A percentile compares a stretch with the other conserved stretches of the same genome.
Evolutionary conservation across 1,139 yeast genomes (phyloP).

Genomic region (Yamadazyma membranifaciens): DNA sequence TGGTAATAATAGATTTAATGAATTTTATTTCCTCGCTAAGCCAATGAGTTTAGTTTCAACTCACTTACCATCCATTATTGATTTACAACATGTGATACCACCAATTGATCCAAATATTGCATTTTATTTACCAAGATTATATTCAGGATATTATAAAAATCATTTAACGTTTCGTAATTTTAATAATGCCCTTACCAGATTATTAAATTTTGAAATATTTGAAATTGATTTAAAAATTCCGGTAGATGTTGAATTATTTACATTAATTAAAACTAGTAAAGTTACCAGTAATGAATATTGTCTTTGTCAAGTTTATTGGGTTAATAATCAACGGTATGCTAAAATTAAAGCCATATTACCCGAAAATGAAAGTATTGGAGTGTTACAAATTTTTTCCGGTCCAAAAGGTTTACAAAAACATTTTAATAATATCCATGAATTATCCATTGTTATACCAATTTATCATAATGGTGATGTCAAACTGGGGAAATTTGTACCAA

Average conservation of each 20-base stretch:
- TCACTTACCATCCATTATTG: slow-evolving; percentile 77
- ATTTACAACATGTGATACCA: slow-evolving; percentile 83
- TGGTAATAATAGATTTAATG: slow-evolving; percentile 29
- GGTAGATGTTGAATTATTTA: slow-evolving; percentile 60
- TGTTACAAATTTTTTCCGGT: slow-evolving; percentile 74
- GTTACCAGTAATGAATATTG: slow-evolving; percentile 54
- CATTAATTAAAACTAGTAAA: slow-evolving; percentile 53
- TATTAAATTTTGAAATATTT: slow-evolving; percentile 72
- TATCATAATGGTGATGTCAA: slow-evolving; percentile 68
- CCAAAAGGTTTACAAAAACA: slow-evolving; percentile 60
- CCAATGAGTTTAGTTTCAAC: slow-evolving; percentile 79
- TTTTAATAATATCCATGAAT: slow-evolving; percentile 61
- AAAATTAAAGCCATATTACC: slow-evolving; percentile 83
- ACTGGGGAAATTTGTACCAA: slow-evolving; percentile 59
- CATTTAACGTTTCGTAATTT: slow-evolving; percentile 61
- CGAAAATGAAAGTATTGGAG: slow-evolving; percentile 63
- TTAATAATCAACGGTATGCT: slow-evolving; percentile 60
- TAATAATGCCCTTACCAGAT: slow-evolving; percentile 72
- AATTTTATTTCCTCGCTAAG: slow-evolving; percentile 72
- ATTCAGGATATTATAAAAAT: slow-evolving; percentile 72
- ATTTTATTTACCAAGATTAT: slow-evolving; percentile 76
- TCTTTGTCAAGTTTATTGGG: slow-evolving; percentile 76
- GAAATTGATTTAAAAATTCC: slow-evolving; percentile 79
- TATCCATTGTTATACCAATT: slow-evolving; percentile 76
- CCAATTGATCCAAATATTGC: slow-evolving; percentile 79